Evolutionary conservation across 768 basidiomycete genomes (phyloP), one percentile per base, ranked within the genome.

Genomic region (Cystobasidiopsis lactophilus): DNA sequence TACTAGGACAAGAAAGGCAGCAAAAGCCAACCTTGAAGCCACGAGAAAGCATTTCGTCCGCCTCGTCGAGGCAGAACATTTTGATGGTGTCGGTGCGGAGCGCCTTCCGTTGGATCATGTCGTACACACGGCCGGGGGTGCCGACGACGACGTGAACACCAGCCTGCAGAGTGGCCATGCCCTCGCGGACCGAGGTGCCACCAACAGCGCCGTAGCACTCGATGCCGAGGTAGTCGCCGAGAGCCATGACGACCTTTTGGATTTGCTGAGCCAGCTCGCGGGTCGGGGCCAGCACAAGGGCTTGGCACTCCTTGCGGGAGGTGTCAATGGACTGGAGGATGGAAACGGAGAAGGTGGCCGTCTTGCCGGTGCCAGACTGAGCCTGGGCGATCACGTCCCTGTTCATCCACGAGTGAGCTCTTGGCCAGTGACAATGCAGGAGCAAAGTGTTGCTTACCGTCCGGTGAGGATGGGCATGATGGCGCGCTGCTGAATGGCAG

Each of bases 341-440:
- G 60, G 89, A 83, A 66, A 98, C 93, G 60, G 88, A 89, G 71
- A 95, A 95, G 19, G 91, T 93, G 5, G 91, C 91, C 10, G 91
- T 98, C 84, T 96, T 98, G 75, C 91, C 91, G 35, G 91, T 95
- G 66, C 91, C 91, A 31, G 89, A 93, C 71, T 96, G 91, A 40
- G 91, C 91, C 72, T 95, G 91, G 33, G 91, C 91, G 66, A 98
- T 95, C 56, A 95, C 91, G 74, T 96, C 91, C 85, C 71, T 85
- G 82, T 10, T 9, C 2, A 19, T 2, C 13, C 7, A 41, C 7
- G n/a, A 7, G 38, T 0, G 13, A 5, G 16, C 2, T 14, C 5
- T 31, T 2, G 14, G n/a, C 3, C 26, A 37, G 2, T 4, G 5
- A n/a, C 3, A 23, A 14, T 23, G 18, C 7, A 30, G 5, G 10